Base-by-base conservation (phyloP, 139 green algal species). In the Volvox africanus region DNA sequence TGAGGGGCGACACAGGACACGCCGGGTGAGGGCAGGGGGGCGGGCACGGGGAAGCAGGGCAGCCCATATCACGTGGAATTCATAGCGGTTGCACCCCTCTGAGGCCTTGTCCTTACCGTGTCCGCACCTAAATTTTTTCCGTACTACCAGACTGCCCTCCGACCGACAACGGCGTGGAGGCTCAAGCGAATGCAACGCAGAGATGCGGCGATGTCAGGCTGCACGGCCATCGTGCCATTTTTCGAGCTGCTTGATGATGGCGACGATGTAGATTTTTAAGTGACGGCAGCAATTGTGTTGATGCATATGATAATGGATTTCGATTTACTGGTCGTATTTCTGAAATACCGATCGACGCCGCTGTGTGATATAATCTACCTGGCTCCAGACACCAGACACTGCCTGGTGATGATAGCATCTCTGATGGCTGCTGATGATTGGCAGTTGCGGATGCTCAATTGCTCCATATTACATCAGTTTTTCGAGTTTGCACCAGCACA, bases 161-260 rank as follows among this genome's bases (percentile, higher is more conserved):
- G 85, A 0, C 28, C 85, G 61, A 82, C 85, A 0, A 35, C 28
- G 24, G 85, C 37, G 3, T 89, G 85, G 85, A 37, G 85, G 5
- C 85, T 89, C 19, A 82, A 71, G n/a, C 19, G 36, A 12, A 6
- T 89, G 65, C 83, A 80, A n/a, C 83, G 83, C 0, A 37, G 37
- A 19, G 78, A 17, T 26, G 37, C 24, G 77, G 35, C 33, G 35
- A 22, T 44, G 77, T 32, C 77, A n/a, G 37, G 19, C 18, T 24
- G 22, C 20, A 24, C 80, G 36, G 83, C 68, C 0, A 68, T 89
- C 22, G 83, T 89, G 19, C 83, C 83, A 2, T 89, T 89, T n/a
- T 89, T 61, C 24, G 83, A 89, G 14, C 36, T 89, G 21, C 14
- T 89, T 65, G 9, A 65, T n/a, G 33, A 35, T 9, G 44, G 5